Evolutionary conservation across 345 rosid genomes (phyloP), one percentile per base, ranked within the genome.

Genomic region (Lepidium africanum): DNA sequence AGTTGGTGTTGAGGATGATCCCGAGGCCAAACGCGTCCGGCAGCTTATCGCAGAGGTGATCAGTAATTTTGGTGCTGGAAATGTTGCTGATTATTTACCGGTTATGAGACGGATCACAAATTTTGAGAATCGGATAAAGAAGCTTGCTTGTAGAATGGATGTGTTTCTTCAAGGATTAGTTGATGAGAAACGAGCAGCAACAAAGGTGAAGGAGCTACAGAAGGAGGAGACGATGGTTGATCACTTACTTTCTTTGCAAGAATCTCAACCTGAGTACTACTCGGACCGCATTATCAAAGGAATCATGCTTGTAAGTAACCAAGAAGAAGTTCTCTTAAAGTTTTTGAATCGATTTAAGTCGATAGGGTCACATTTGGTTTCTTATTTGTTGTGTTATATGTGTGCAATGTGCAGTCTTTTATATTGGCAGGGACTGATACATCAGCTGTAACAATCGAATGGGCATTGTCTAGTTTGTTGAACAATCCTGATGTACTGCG

Each of bases 181-280:
- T 10, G 88, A 90, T 50, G 84, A 82, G 54, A 64, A 69, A 4
- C 69, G 84, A 10, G 39, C 14, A 8, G 67, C 52, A 0, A 66
- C 52, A 0, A 66, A 66, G 10, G 71, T 65, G 42, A 50, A 61
- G 27, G 27, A 25, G 27, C 27, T 25, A 25, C 3, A 25, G 41
- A 35, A 55, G n/a, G 43, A 36, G 9, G 70, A 77, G 10, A 80
- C 67, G 0, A 67, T 83, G 86, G 74, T 90, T 5, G 67, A 77
- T 73, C 91, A 83, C 55, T 61, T 90, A 13, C 86, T 90, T 62
- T 63, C 80, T n/a, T 15, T 81, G 61, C 91, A 85, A 59, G 74
- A 79, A 53, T 70, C 84, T 0, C 71, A 84, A 19, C 86, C 93
- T 0, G 80, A 79, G 1, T 77, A 78, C 59, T 81, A 80, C 62